These are phyloP conservation scores for Trichomonas gallinae DNA, from an alignment of 208 protist genomes.

Conservation along the genomic window DNA sequence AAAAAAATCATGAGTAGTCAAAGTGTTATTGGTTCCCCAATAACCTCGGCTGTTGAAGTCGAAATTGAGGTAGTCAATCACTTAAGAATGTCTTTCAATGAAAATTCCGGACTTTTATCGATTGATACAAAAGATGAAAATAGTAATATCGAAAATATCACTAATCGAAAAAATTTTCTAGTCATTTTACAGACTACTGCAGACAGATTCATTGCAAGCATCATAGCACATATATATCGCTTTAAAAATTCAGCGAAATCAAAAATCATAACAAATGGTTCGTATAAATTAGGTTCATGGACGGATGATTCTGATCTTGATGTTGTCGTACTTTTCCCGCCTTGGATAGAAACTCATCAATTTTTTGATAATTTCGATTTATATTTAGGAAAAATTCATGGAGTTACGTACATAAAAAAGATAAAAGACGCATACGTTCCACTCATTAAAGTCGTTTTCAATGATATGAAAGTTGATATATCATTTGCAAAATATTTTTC, in stretches of 20 bases:
- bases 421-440: conserved; percentile 5
- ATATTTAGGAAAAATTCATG: neutral
- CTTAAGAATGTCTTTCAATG: no score
- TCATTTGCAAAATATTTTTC: neutral
- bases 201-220: no score
- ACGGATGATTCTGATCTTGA: conserved; percentile 9
- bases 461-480: conserved; percentile 18
- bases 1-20: no score
- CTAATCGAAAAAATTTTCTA: no score
- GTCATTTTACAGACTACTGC: no score
- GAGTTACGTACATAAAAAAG: neutral
- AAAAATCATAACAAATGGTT: conserved; percentile 23
- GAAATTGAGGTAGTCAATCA: no score
- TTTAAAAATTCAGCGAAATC: neutral
- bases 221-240: no score
- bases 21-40: no score
- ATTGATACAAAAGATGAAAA: no score
- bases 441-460: neutral
- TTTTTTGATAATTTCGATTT: conserved; percentile 2
- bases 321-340: neutral
- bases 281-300: neutral
- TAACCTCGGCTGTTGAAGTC: no score
- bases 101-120: no score
- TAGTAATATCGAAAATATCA: no score
- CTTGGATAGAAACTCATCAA: neutral